A percentile compares a stretch with the other conserved stretches of the same genome.
phyloP scores from a whole-genome alignment of 805 yeast species.

The Kodamaea restingae region DNA sequence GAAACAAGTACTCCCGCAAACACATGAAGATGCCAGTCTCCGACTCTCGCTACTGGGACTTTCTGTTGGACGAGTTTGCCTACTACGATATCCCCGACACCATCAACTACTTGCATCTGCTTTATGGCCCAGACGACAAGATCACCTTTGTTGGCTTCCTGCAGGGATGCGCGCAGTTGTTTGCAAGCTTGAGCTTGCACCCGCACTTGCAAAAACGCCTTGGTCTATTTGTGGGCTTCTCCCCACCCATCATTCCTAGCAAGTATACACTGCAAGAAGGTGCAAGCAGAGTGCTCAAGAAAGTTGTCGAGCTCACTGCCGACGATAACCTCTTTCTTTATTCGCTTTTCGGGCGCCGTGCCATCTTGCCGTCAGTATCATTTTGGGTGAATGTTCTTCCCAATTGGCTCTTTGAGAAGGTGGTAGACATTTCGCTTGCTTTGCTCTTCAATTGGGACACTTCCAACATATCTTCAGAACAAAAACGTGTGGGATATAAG shows the following conservation, averaged over 20 bases:
- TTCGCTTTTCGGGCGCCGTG: slow-evolving; percentile 25
- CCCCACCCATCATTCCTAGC: slow-evolving; percentile 28
- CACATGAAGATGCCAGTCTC: slow-evolving; percentile 24
- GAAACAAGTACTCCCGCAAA: slow-evolving; percentile 27
- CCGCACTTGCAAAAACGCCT: slow-evolving; percentile 17
- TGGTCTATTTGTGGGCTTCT: slow-evolving; percentile 24
- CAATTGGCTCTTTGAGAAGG: slow-evolving; percentile 17
- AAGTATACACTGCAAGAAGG: slow-evolving; percentile 16
- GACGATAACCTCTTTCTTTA: slow-evolving; percentile 22
- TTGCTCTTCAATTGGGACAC: slow-evolving; percentile 28
- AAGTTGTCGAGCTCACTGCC: slow-evolving; percentile 24
- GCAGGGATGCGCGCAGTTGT: slow-evolving; percentile 30
- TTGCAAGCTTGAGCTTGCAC: slow-evolving; percentile 27
- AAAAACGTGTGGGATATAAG: slow-evolving; percentile 26
- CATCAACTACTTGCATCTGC: slow-evolving; percentile 18
- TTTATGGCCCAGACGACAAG: slow-evolving; percentile 15
- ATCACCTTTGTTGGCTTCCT: slow-evolving; percentile 28
- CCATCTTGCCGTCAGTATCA: slow-evolving; percentile 26
- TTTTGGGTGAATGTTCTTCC: slow-evolving; percentile 27
- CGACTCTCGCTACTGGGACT: slow-evolving; percentile 27
- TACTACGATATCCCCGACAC: slow-evolving; percentile 29
- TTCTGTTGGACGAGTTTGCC: slow-evolving; percentile 30
- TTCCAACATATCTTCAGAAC: slow-evolving; percentile 18
- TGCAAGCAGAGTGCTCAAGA: slow-evolving; percentile 14
- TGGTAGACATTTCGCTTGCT: slow-evolving; percentile 22